Conservation (phyloP, 164 flowering plant genomes). For the grape (Vitis vinifera) region DNA sequence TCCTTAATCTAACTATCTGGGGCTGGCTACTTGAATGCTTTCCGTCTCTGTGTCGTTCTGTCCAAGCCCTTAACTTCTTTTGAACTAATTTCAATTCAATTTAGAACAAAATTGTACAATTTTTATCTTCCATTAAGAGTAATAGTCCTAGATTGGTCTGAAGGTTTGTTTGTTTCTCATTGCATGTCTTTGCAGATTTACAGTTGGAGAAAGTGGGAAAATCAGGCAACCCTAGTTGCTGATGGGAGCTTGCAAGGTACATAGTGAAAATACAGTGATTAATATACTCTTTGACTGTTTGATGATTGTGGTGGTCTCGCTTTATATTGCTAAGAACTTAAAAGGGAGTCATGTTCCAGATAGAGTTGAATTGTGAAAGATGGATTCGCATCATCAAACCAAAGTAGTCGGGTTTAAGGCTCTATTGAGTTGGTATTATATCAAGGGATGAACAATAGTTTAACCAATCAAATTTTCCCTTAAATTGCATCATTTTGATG, state of each 20-base stretch:
- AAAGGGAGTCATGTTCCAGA: too few relatives aligned
- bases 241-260: constrained; percentile 62
- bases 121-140: background rate
- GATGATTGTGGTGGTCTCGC: too few relatives aligned
- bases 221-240: constrained; percentile 37
- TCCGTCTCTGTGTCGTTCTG: background rate
- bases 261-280: background rate
- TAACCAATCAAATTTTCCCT: background rate
- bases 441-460: background rate
- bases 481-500: background rate
- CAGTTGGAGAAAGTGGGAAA: constrained; percentile 97
- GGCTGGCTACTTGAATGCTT: background rate
- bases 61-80: background rate
- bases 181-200: constrained; percentile 54
- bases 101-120: background rate
- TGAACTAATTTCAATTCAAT: background rate
- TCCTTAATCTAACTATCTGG: background rate
- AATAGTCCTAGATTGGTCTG: background rate
- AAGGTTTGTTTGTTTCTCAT: background rate
- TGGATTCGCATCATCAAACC: too few relatives aligned
- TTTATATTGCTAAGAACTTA: constrained; percentile 14
- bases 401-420: too few relatives aligned
- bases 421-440: too few relatives aligned
- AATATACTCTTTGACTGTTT: background rate
- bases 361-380: too few relatives aligned